Conservation (phyloP, 2,329 filamentous ascomycete genomes). For the Exophiala sp. region DNA sequence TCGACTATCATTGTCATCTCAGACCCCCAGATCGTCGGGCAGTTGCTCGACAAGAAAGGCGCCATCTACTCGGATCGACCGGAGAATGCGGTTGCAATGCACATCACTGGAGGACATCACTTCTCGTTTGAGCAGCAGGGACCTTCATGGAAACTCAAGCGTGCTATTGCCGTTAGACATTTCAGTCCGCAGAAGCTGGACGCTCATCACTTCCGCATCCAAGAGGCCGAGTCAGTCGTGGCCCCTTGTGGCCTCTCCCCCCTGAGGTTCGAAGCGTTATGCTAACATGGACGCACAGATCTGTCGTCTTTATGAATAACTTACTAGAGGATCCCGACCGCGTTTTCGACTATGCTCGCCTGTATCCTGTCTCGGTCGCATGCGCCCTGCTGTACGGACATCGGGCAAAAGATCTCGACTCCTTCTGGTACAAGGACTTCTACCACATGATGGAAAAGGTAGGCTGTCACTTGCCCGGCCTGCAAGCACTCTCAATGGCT, state of each 20-base stretch:
- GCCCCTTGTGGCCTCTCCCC: too few species aligned
- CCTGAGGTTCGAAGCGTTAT: too few species aligned
- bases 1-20: constrained; percentile 40
- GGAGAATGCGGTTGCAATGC: constrained; percentile 12
- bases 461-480: too few species aligned
- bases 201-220: constrained; percentile 25
- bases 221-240: constrained; percentile 23
- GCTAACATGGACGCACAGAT: too few species aligned
- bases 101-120: constrained; percentile 19
- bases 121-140: constrained; percentile 21
- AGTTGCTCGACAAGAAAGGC: constrained; percentile 43
- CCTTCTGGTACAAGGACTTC: constrained; percentile 21
- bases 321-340: constrained; percentile 10
- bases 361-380: constrained; percentile 14
- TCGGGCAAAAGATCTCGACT: constrained; percentile 14
- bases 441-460: constrained; percentile 3
- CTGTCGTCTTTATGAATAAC: constrained; percentile 14
- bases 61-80: constrained; percentile 42
- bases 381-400: constrained; percentile 9
- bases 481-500: too few species aligned
- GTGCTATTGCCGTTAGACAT: constrained; percentile 39
- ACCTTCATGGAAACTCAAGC: constrained; percentile 17
- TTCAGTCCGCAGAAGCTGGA: constrained; percentile 43
- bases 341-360: constrained; percentile 11
- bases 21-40: constrained; percentile 37